These are phyloP conservation scores for Dichotomopilus funicola DNA, from an alignment of 2,329 filamentous ascomycete species.

Conservation along the genomic window DNA sequence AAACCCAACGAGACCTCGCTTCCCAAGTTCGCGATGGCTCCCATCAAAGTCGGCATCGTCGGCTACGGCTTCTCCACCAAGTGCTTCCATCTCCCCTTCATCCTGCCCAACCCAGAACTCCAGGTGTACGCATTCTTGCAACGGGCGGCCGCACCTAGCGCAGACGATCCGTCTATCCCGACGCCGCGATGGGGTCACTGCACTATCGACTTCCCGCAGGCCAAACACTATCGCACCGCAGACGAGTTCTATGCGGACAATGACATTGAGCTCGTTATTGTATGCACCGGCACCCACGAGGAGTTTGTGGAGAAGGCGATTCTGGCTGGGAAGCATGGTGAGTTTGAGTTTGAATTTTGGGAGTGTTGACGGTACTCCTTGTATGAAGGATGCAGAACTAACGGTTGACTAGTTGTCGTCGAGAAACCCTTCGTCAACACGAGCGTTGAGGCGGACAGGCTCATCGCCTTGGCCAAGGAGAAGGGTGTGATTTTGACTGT, in stretches of 20 bases:
- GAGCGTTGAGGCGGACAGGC: conserved; percentile 47
- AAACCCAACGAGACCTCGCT: neutral
- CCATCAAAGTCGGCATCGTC: conserved; percentile 42
- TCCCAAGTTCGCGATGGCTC: neutral
- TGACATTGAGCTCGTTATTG: conserved; percentile 53
- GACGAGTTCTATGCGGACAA: conserved; percentile 54
- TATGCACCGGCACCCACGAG: conserved; percentile 54
- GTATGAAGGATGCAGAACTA: neutral
- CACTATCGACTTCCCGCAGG: conserved; percentile 40
- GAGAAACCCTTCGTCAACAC: conserved; percentile 63
- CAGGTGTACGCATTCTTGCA: conserved; percentile 43
- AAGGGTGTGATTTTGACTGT: conserved; percentile 43
- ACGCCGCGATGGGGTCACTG: conserved; percentile 34
- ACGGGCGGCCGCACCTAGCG: conserved; percentile 31
- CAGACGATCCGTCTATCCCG: conserved; percentile 1
- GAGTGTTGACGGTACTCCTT: no score
- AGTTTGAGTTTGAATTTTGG: neutral
- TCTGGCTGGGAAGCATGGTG: conserved; percentile 52
- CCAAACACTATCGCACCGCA: conserved; percentile 51
- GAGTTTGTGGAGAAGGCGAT: conserved; percentile 49
- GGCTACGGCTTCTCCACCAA: conserved; percentile 45
- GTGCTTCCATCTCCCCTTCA: conserved; percentile 45
- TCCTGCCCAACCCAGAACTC: conserved; percentile 39
- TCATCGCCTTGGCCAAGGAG: conserved; percentile 43
- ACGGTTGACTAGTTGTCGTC: conserved; percentile 42